These are phyloP conservation scores for Cryptosporidium sp. DNA, from an alignment of 169 alveolate species.

Conservation along the genomic window DNA sequence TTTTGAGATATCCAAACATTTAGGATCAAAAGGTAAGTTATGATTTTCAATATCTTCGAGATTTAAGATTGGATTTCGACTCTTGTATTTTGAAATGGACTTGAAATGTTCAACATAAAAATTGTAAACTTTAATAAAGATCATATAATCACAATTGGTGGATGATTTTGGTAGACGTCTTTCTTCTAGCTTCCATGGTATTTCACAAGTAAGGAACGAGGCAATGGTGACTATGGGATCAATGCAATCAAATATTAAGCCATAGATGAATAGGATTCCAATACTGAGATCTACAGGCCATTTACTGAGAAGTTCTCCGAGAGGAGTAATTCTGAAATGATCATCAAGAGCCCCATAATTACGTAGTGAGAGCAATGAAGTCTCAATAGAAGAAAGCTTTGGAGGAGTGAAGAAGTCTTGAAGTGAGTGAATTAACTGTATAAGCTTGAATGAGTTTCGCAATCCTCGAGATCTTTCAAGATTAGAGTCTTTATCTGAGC, in stretches of 20 bases:
- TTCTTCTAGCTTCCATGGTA: conserved; percentile 68
- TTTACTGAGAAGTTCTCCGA: conserved; percentile 60
- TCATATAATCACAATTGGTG: conserved; percentile 59
- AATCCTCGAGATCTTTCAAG: not conserved
- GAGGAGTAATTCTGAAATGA: conserved; percentile 60
- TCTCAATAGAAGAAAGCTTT: conserved; percentile 44
- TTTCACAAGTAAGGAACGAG: conserved; percentile 66
- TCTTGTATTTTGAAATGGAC: not conserved
- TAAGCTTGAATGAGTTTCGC: not conserved
- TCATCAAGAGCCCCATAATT: conserved; percentile 55
- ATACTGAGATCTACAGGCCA: conserved; percentile 77
- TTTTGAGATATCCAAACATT: conserved; percentile 32
- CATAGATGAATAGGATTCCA: conserved; percentile 72
- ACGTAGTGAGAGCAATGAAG: conserved; percentile 25
- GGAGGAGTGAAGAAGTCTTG: conserved; percentile 63
- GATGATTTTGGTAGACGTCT: conserved; percentile 3
- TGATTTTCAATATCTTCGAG: conserved; percentile 5
- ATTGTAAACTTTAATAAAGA: conserved; percentile 44
- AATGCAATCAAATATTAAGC: conserved; percentile 63
- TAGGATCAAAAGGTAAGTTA: conserved; percentile 52
- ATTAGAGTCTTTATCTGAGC: not conserved
- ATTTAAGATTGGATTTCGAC: not conserved
- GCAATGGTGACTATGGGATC: conserved; percentile 64
- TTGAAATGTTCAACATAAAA: conserved; percentile 12
- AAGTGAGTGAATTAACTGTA: conserved; percentile 19